Base-by-base conservation (phyloP, 1,139 yeast species). In the Blastobotrys elegans region DNA sequence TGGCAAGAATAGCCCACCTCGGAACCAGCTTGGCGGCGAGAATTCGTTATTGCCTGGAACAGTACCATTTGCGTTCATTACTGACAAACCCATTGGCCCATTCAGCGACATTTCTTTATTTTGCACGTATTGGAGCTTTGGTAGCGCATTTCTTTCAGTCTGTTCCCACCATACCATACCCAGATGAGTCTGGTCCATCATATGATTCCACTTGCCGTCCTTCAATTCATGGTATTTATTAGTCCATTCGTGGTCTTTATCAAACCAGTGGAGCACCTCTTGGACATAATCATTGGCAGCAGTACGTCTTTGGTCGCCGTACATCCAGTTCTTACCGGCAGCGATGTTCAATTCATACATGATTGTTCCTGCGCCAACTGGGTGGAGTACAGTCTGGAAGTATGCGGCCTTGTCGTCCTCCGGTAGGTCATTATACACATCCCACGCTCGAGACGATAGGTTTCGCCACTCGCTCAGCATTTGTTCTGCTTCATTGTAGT, bases 171-270 rank as follows among this genome's bases (percentile, higher is more conserved):
- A 51, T 17, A 42, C 47, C 38, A 43, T 53, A 2, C 56, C 56
- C 14, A 54, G 38, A 35, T 53, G 56, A 11, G 57, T 46, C 43
- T 54, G 56, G 20, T 50, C 53, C 53, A 54, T 47, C 53, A 54
- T 53, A 32, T 53, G 56, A 36, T 54, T 49, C 57, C 56, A 54
- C 27, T 54, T 54, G 20, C 57, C 57, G 39, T 43, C 54, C 4
- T 53, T 42, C 37, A 53, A 30, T 6, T 39, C 43, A 26, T 53
- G 53, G 36, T 52, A 53, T 29, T 48, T 47, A n/a, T 41, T 37
- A n/a, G 46, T 39, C 20, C 52, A 24, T 29, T 50, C 46, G 34
- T 48, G 43, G 39, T 54, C 57, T 3, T 29, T 41, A 16, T 51
- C 48, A 34, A 53, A 46, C 4, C 37, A 38, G 7, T 51, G 49